A percentile compares a stretch with the other conserved stretches of the same genome.
Conservation (phyloP, 2,329 filamentous ascomycete genomes). For the Colletotrichum graminicola region DNA sequence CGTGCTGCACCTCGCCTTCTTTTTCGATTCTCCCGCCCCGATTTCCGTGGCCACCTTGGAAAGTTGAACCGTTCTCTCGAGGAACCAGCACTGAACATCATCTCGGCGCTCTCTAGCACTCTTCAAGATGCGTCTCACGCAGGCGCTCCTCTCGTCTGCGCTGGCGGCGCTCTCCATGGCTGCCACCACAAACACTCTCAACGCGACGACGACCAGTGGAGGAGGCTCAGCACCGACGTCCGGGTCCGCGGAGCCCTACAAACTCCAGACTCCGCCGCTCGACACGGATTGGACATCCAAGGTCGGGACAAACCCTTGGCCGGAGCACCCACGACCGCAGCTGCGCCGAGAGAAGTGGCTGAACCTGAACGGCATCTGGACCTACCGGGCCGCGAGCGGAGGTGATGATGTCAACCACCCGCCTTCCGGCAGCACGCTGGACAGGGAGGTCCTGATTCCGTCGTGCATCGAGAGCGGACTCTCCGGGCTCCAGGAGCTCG, state of each 20-base stretch:
- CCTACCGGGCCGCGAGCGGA: slow-evolving; percentile 56
- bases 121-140: slow-evolving; percentile 33
- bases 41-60: background rate
- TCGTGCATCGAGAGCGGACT: slow-evolving; percentile 60
- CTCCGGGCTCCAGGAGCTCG: slow-evolving; percentile 60
- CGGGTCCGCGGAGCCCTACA: slow-evolving; percentile 48
- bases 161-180: slow-evolving; percentile 14
- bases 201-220: background rate
- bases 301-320: slow-evolving; percentile 67
- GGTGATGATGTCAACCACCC: slow-evolving; percentile 41
- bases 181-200: slow-evolving; percentile 4
- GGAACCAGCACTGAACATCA: background rate
- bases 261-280: slow-evolving; percentile 55
- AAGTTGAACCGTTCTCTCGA: background rate
- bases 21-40: background rate
- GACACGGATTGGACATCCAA: slow-evolving; percentile 66
- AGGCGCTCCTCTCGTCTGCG: slow-evolving; percentile 19
- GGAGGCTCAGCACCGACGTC: background rate
- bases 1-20: slow-evolving; percentile 16
- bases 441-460: slow-evolving; percentile 57
- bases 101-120: background rate
- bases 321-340: slow-evolving; percentile 69
- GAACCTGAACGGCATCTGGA: slow-evolving; percentile 71
- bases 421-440: slow-evolving; percentile 47
- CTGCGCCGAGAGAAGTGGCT: slow-evolving; percentile 67